A percentile compares a stretch with the other conserved stretches of the same genome.
phyloP scores from a whole-genome alignment of 371 early-diverging fungal species.

The Antonospora locustae region DNA sequence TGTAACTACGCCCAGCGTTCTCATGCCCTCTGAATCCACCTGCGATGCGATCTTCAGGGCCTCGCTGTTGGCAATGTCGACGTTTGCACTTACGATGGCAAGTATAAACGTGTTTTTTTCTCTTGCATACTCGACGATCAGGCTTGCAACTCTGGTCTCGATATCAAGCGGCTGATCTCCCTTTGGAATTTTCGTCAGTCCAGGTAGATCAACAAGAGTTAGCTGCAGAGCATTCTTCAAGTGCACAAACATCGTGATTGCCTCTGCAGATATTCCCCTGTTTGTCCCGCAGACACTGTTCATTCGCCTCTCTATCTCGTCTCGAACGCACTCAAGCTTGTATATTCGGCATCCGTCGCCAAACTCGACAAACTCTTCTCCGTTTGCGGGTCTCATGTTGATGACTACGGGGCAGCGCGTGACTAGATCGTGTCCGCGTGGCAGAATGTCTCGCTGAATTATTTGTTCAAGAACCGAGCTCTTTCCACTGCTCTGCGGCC shows the following conservation, averaged over 20 bases:
- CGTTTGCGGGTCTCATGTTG: slow-evolving; percentile 66
- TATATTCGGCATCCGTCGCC: slow-evolving; percentile 60
- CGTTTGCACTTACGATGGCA: slow-evolving; percentile 88
- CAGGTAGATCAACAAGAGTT: slow-evolving; percentile 88
- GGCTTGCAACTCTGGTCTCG: slow-evolving; percentile 72
- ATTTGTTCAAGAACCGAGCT: slow-evolving; percentile 94
- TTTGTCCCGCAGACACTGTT: slow-evolving; percentile 71
- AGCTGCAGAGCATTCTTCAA: slow-evolving; percentile 81
- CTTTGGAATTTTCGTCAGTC: slow-evolving; percentile 65
- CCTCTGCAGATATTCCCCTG: slow-evolving; percentile 58
- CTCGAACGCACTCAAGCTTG: slow-evolving; percentile 65
- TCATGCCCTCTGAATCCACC: slow-evolving; percentile 73
- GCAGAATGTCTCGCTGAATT: slow-evolving; percentile 86
- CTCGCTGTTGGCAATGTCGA: slow-evolving; percentile 92
- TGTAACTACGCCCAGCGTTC: slow-evolving; percentile 92
- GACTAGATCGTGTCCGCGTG: slow-evolving; percentile 89
- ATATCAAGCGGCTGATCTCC: slow-evolving; percentile 76
- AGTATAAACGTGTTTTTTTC: slow-evolving; percentile 77
- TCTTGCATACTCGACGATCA: slow-evolving; percentile 76
- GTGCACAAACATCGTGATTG: slow-evolving; percentile 78
- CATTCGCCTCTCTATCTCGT: slow-evolving; percentile 59
- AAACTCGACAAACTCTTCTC: slow-evolving; percentile 58
- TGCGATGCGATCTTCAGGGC: slow-evolving; percentile 78
- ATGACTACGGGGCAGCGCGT: slow-evolving; percentile 91
- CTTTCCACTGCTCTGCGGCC: slow-evolving; percentile 89